Percentiles rank a stretch among this genome's conserved stretches.
These are phyloP conservation scores for Acanthamoeba healyi DNA, from an alignment of 208 protist species.

Conservation along the genomic window DNA sequence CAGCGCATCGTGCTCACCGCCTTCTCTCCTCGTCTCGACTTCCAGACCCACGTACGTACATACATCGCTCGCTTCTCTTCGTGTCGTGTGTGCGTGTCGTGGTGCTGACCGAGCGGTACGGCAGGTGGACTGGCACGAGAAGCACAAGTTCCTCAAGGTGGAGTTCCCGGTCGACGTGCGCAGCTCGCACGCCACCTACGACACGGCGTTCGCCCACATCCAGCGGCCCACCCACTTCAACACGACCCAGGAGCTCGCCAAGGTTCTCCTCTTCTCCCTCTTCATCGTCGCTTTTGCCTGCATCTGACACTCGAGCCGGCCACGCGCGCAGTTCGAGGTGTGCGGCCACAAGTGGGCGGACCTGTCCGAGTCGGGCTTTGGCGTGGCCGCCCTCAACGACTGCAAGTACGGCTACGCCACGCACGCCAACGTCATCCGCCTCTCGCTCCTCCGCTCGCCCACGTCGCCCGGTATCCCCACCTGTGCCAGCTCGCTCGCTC, in stretches of 20 bases:
- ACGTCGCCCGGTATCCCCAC: constrained; percentile 81
- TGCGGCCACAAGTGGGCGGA: constrained; percentile 86
- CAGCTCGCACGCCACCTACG: constrained; percentile 81
- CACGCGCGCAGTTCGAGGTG: constrained; percentile 81
- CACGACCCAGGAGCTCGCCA: constrained; percentile 87
- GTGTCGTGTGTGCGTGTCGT: background rate
- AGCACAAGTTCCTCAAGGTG: constrained; percentile 86
- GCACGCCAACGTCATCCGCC: constrained; percentile 66
- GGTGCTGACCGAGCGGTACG: no score
- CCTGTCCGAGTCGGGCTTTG: constrained; percentile 84
- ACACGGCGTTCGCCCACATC: constrained; percentile 87
- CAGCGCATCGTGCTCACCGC: constrained; percentile 15
- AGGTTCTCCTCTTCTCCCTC: constrained; percentile 45
- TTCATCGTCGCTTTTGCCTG: background rate
- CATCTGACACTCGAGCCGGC: background rate
- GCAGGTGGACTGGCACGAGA: constrained; percentile 86
- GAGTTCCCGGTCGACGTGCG: constrained; percentile 87
- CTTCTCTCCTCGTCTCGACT: constrained; percentile 18
- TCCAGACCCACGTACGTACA: constrained; percentile 38
- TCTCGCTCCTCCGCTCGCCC: constrained; percentile 73
- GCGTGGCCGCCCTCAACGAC: constrained; percentile 88
- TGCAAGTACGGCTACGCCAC: constrained; percentile 87
- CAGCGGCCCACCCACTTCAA: constrained; percentile 88
- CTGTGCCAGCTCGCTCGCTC: background rate
- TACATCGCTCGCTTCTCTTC: no score